Conservation (phyloP, 139 green algal genomes). For the Chlamydomonas asymmetrica region DNA sequence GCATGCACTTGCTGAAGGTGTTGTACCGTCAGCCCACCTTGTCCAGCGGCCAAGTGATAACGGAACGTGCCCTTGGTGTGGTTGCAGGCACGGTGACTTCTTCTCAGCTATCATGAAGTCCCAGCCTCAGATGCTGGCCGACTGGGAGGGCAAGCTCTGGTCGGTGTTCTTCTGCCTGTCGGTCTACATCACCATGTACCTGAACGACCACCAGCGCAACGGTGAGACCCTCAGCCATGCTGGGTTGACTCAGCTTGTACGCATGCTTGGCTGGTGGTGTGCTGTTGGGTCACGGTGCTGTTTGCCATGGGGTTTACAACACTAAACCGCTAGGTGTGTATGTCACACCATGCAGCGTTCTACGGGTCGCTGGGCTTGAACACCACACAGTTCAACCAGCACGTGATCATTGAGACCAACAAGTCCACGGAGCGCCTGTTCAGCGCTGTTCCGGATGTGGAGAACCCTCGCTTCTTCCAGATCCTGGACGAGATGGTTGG, state of each 20-base stretch:
- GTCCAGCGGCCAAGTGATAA: background rate
- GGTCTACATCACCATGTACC: slow-evolving; percentile 99
- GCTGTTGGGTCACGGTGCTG: too few relatives aligned
- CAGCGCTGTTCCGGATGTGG: slow-evolving; percentile 82
- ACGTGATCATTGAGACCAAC: slow-evolving; percentile 99
- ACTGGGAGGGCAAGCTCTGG: slow-evolving; percentile 85
- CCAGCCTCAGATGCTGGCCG: slow-evolving; percentile 52
- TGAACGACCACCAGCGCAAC: slow-evolving; percentile 95
- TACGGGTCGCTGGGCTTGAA: slow-evolving; percentile 94
- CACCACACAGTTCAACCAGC: slow-evolving; percentile 96
- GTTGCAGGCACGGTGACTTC: slow-evolving; percentile 69
- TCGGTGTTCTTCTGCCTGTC: slow-evolving; percentile 98
- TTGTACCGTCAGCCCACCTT: background rate
- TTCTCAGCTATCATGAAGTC: slow-evolving; percentile 60
- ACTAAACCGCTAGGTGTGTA: too few relatives aligned
- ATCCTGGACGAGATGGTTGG: slow-evolving; percentile 81
- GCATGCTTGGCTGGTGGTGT: too few relatives aligned
- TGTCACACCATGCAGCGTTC: too few relatives aligned
- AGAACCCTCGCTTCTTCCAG: slow-evolving; percentile 86
- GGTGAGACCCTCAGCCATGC: too few relatives aligned
- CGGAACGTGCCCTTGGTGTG: too few relatives aligned
- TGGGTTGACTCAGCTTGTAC: too few relatives aligned
- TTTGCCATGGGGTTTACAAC: too few relatives aligned
- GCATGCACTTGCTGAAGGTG: background rate
- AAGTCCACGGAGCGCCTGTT: slow-evolving; percentile 95